Evolutionary conservation across 78 protist species (phyloP), one percentile per base, ranked within the genome.

Genomic region (Dictyostelium capitatum): DNA sequence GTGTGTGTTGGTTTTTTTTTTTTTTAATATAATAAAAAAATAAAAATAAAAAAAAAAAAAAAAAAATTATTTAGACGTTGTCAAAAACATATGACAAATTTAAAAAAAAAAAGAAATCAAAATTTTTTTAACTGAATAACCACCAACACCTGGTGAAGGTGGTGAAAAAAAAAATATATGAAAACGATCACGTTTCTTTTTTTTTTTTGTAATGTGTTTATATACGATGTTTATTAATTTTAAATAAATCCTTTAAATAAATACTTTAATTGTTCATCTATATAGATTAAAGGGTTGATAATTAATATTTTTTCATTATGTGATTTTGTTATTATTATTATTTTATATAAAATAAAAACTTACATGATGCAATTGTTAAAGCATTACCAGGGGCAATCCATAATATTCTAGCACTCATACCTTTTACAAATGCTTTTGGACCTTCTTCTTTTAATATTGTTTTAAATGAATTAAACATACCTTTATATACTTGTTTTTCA

Each of bases 361-460:
- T 67, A 93, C 96, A 95, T 50, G 85, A 41, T 19, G 96, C 96
- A 72, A 95, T 95, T 25, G 96, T 95, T 32, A 95, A 43, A 43
- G 96, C 96, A 48, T 80, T 89, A 47, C 94, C 94, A 53, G 96
- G 96, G 6, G 96, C 96, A 46, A 95, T 95, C 96, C 96, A 95
- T 37, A 81, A 30, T 4, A 95, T 81, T 74, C 96, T 74, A 46
- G 96, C 90, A 30, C 85, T 72, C 84, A 95, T 80, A 28, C 96
- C 96, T 64, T 91, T 78, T 17, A 84, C 85, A 67, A 95, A 95
- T 4, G 95, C 96, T 72, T 82, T 50, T 62, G 67, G 80, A 51
- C 95, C 95, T 56, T 91, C 95, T 79, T 91, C 95, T 59, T 79
- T 80, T 46, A 91, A 30, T 11, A 83, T 91, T 37, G 72, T 80